A percentile compares a stretch with the other conserved stretches of the same genome.
These are phyloP conservation scores for Phytophthora sp. DNA, from an alignment of 352 stramenopile genomes.

Conservation along the genomic window DNA sequence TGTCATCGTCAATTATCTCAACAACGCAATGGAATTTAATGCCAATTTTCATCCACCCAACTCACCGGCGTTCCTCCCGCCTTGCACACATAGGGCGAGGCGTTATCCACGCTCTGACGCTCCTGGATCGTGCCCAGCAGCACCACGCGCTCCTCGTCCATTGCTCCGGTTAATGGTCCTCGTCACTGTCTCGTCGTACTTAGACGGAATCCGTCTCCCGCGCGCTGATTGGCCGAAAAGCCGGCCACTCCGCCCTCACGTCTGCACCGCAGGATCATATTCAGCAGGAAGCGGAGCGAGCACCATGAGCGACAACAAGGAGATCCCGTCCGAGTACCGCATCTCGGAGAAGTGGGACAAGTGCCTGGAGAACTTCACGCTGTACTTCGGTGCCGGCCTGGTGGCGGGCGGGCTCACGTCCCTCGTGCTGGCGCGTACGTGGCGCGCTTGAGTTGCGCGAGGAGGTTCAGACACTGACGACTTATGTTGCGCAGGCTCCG, in stretches of 20 bases:
- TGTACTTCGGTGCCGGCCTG: conserved; percentile 85
- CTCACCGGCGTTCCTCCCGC: conserved; percentile 76
- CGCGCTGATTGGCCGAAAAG: conserved; percentile 27
- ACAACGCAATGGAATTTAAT: not conserved
- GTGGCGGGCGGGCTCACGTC: conserved; percentile 84
- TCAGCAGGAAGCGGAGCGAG: not conserved
- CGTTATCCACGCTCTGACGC: conserved; percentile 65
- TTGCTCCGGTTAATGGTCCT: conserved; percentile 29
- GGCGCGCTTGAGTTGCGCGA: too few relatives aligned
- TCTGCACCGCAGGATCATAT: conserved; percentile 31
- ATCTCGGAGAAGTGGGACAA: conserved; percentile 93
- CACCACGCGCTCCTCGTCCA: conserved; percentile 67
- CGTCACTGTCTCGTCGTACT: conserved; percentile 12
- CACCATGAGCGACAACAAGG: conserved; percentile 58
- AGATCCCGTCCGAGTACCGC: conserved; percentile 88
- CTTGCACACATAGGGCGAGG: conserved; percentile 78
- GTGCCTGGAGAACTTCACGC: conserved; percentile 89
- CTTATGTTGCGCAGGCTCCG: conserved; percentile 50
- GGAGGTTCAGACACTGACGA: not conserved
- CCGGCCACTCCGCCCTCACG: conserved; percentile 29
- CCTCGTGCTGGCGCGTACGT: conserved; percentile 84
- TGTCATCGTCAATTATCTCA: not conserved
- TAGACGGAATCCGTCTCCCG: conserved; percentile 1
- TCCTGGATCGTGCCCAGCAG: conserved; percentile 77
- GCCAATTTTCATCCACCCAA: not conserved